These are phyloP conservation scores for Neonectria ditissima DNA, from an alignment of 2,329 filamentous ascomycete species.

Conservation along the genomic window DNA sequence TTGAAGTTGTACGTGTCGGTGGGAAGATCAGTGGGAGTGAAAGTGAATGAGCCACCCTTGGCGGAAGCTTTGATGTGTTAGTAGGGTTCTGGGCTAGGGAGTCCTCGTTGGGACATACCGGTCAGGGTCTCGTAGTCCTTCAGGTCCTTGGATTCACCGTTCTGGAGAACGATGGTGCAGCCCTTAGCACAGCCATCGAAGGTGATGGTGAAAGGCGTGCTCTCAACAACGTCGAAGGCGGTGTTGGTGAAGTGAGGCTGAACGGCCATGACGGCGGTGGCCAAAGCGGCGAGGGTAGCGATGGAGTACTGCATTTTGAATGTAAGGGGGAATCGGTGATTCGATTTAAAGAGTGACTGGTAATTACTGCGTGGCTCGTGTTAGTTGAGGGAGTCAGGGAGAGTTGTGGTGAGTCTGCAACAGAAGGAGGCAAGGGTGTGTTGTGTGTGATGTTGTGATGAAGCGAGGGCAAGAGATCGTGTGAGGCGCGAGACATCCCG, in stretches of 20 bases:
- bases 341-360: slow-evolving; percentile 43
- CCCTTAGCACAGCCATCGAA: slow-evolving; percentile 48
- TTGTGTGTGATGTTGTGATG: neutral
- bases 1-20: slow-evolving; percentile 51
- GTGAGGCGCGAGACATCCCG: neutral
- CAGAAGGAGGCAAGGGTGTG: neutral
- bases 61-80: slow-evolving; percentile 30
- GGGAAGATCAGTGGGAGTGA: slow-evolving; percentile 45
- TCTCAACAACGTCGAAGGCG: slow-evolving; percentile 44
- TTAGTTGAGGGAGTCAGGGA: slow-evolving; percentile 26
- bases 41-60: slow-evolving; percentile 42
- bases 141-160: slow-evolving; percentile 45
- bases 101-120: slow-evolving; percentile 38
- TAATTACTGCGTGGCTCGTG: slow-evolving; percentile 37
- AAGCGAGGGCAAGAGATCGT: neutral
- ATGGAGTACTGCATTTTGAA: slow-evolving; percentile 54
- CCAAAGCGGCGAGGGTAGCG: slow-evolving; percentile 47
- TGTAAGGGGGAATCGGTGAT: slow-evolving; percentile 29
- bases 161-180: slow-evolving; percentile 53
- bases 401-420: slow-evolving; percentile 5
- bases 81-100: neutral
- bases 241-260: slow-evolving; percentile 50
- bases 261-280: slow-evolving; percentile 46
- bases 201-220: slow-evolving; percentile 49
- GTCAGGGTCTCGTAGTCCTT: slow-evolving; percentile 48